phyloP scores from a whole-genome alignment of 2,329 filamentous ascomycete species.

The Paracorniculantispora psalliotae region DNA sequence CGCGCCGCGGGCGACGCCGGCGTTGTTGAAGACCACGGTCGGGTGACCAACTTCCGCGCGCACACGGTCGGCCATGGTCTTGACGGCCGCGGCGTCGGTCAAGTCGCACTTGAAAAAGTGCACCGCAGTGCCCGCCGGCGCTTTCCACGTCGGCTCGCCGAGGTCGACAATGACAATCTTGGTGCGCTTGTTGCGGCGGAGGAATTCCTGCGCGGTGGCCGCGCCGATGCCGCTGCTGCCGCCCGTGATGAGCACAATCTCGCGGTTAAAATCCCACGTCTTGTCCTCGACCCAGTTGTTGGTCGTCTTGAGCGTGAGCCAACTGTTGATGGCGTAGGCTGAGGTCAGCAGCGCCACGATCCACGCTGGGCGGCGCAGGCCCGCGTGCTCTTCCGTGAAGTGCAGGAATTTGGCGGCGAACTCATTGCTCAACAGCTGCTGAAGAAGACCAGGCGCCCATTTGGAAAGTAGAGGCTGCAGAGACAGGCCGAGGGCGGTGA shows the following conservation, averaged over 20 bases:
- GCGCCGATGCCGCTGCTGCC: constrained; percentile 37
- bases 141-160: constrained; percentile 26
- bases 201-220: constrained; percentile 25
- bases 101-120: constrained; percentile 33
- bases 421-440: constrained; percentile 1
- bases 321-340: constrained; percentile 20
- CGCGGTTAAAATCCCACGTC: constrained; percentile 30
- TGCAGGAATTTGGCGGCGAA: not conserved
- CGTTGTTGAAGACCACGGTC: constrained; percentile 33
- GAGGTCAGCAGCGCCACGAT: constrained; percentile 14
- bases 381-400: not conserved
- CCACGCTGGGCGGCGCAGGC: constrained; percentile 10
- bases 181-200: constrained; percentile 21
- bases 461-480: constrained; percentile 10
- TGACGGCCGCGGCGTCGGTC: constrained; percentile 26
- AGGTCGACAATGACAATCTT: constrained; percentile 32
- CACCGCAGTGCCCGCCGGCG: constrained; percentile 16
- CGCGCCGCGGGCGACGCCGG: constrained; percentile 25
- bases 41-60: constrained; percentile 31
- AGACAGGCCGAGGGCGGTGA: constrained; percentile 16
- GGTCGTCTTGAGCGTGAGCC: constrained; percentile 19
- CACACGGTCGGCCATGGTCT: constrained; percentile 24
- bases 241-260: constrained; percentile 35
- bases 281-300: constrained; percentile 23
- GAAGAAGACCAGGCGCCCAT: constrained; percentile 6